Evolutionary conservation across 2,329 filamentous ascomycete genomes (phyloP).

Genomic region (Dothistroma pini): DNA sequence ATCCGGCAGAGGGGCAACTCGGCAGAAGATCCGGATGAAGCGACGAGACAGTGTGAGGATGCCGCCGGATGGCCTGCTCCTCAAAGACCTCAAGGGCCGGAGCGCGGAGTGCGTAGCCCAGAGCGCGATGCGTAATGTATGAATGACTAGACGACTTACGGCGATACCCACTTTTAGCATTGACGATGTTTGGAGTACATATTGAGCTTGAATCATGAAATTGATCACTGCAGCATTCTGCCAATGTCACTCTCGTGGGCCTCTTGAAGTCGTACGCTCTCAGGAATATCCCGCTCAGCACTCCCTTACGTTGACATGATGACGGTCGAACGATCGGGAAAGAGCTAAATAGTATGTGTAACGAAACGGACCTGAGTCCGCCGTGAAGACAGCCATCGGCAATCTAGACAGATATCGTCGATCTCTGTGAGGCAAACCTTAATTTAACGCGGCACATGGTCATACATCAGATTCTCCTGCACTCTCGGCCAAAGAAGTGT

Average conservation of each 20-base stretch:
- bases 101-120: not conserved
- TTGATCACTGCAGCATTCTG: not conserved
- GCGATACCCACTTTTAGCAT: slow-evolving; percentile 1
- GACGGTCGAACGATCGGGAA: not conserved
- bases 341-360: not conserved
- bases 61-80: not conserved
- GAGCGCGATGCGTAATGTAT: not conserved
- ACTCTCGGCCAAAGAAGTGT: not conserved
- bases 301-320: not conserved
- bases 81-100: not conserved
- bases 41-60: not conserved
- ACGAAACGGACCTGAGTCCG: not conserved
- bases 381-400: not conserved
- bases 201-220: not conserved
- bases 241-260: too few species aligned
- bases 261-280: too few species aligned
- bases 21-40: not conserved
- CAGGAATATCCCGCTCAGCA: not conserved
- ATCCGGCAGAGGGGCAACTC: not conserved
- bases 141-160: not conserved
- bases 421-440: not conserved
- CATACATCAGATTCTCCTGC: not conserved
- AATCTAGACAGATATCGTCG: slow-evolving; percentile 3
- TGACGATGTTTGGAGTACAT: not conserved
- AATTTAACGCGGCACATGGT: not conserved